A percentile compares a stretch with the other conserved stretches of the same genome.
Conservation (phyloP, 2,329 filamentous ascomycete genomes). For the Epichloe gansuensis region DNA sequence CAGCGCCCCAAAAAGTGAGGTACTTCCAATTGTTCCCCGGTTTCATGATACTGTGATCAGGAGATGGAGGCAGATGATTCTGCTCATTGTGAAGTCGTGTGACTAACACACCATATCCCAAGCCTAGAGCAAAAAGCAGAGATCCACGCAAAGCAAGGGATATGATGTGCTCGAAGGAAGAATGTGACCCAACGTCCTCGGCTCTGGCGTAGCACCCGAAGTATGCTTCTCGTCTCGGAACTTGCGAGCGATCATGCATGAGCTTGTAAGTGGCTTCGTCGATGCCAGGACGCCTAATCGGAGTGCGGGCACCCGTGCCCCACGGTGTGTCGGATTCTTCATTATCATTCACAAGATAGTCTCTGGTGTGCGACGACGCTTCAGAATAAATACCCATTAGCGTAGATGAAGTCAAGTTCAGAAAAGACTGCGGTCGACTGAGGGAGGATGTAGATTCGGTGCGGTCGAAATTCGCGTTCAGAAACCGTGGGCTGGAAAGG, state of each 20-base stretch:
- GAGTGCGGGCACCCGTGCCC: slow-evolving; percentile 65
- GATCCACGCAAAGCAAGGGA: slow-evolving; percentile 44
- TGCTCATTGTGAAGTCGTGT: slow-evolving; percentile 63
- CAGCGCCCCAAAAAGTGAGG: slow-evolving; percentile 67
- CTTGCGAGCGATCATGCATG: slow-evolving; percentile 27
- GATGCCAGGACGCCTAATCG: slow-evolving; percentile 31
- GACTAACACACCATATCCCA: slow-evolving; percentile 72
- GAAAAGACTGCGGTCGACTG: slow-evolving; percentile 61
- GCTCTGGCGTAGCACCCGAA: slow-evolving; percentile 13
- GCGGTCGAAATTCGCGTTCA: slow-evolving; percentile 32
- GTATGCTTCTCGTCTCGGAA: slow-evolving; percentile 22
- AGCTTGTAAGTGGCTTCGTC: slow-evolving; percentile 33
- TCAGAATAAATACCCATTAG: slow-evolving; percentile 83
- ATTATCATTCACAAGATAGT: slow-evolving; percentile 26
- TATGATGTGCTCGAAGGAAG: slow-evolving; percentile 18
- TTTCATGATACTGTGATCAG: slow-evolving; percentile 28
- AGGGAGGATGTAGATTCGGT: slow-evolving; percentile 26
- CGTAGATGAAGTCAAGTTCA: slow-evolving; percentile 81
- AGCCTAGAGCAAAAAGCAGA: slow-evolving; percentile 65
- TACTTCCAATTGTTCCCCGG: slow-evolving; percentile 48
- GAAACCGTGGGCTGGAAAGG: slow-evolving; percentile 21
- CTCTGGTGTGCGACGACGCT: slow-evolving; percentile 37
- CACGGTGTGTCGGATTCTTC: slow-evolving; percentile 58
- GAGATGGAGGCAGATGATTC: slow-evolving; percentile 46
- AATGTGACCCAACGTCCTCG: slow-evolving; percentile 14